A percentile compares a stretch with the other conserved stretches of the same genome.
These are phyloP conservation scores for Wallacemonas sp. DNA, from an alignment of 208 protist species.

Conservation along the genomic window DNA sequence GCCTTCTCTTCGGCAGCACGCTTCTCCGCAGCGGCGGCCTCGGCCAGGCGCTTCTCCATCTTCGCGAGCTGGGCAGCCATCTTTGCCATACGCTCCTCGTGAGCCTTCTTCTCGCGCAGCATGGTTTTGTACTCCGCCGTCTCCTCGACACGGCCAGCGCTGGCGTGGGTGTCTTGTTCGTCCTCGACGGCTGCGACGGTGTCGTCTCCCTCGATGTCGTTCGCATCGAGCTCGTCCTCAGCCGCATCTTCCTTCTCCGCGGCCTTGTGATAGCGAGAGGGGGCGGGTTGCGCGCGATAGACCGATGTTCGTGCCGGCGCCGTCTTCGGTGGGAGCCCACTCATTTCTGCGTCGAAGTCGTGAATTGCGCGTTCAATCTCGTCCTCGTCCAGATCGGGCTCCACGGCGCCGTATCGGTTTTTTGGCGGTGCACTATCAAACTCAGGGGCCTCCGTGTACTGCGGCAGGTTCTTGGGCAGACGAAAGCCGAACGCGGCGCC, in stretches of 20 bases:
- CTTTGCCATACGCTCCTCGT: constrained; percentile 22
- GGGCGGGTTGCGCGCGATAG: too few species aligned
- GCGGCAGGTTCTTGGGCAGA: constrained; percentile 24
- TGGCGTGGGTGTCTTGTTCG: constrained; percentile 4
- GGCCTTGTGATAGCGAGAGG: too few species aligned
- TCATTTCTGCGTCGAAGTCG: constrained; percentile 27
- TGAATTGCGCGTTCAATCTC: constrained; percentile 28
- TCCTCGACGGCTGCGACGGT: constrained; percentile 10
- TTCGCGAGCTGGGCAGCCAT: constrained; percentile 1
- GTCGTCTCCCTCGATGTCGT: constrained; percentile 12
- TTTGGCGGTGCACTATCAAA: constrained; percentile 28
- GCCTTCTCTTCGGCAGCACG: background rate
- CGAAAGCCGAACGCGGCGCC: constrained; percentile 9
- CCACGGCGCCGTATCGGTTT: constrained; percentile 34
- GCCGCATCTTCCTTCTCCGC: constrained; percentile 28
- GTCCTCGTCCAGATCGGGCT: constrained; percentile 38
- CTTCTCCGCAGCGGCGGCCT: constrained; percentile 1
- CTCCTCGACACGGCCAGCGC: constrained; percentile 12
- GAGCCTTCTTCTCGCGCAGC: constrained; percentile 29
- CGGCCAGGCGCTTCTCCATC: constrained; percentile 13
- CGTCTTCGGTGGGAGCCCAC: constrained; percentile 13
- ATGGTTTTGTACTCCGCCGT: constrained; percentile 11
- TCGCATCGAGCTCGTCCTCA: background rate
- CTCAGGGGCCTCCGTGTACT: constrained; percentile 55
- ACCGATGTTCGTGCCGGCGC: background rate